A percentile compares a stretch with the other conserved stretches of the same genome.
Conservation (phyloP, 106 monocot species). For the Platanthera zijinensis region DNA sequence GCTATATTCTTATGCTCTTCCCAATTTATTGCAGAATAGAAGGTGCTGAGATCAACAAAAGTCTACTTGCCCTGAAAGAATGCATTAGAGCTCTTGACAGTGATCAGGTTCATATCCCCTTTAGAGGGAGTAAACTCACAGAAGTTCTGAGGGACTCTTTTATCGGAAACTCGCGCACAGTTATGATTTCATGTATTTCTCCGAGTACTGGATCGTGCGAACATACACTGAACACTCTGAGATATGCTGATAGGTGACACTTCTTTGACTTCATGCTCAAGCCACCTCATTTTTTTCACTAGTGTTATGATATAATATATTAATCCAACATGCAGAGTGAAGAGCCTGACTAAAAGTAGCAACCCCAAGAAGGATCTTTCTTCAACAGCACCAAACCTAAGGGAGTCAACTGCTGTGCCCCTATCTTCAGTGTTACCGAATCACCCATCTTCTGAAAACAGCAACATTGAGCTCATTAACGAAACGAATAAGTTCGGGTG, state of each 20-base stretch:
- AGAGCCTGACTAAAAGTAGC: slow-evolving; percentile 83
- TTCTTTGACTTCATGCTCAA: not conserved
- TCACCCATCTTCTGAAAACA: slow-evolving; percentile 20
- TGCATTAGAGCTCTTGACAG: slow-evolving; percentile 97
- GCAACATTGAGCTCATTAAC: slow-evolving; percentile 25
- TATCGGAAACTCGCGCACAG: slow-evolving; percentile 88
- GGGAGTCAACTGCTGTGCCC: slow-evolving; percentile 54
- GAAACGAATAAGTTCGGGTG: slow-evolving; percentile 46
- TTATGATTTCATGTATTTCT: slow-evolving; percentile 97
- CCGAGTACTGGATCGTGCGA: slow-evolving; percentile 93
- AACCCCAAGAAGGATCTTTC: slow-evolving; percentile 71
- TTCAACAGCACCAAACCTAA: slow-evolving; percentile 39
- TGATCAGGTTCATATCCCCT: slow-evolving; percentile 96
- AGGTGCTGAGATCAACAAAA: slow-evolving; percentile 99
- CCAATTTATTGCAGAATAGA: slow-evolving; percentile 59
- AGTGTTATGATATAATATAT: not conserved
- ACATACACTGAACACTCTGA: slow-evolving; percentile 89
- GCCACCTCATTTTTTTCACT: not conserved
- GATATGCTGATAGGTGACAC: slow-evolving; percentile 90
- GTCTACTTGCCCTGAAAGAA: slow-evolving; percentile 85
- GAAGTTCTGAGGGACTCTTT: slow-evolving; percentile 97
- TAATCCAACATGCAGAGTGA: slow-evolving; percentile 39
- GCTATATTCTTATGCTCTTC: not conserved
- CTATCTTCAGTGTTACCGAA: slow-evolving; percentile 39
- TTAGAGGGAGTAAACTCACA: slow-evolving; percentile 93